A percentile compares a stretch with the other conserved stretches of the same genome.
Conservation (phyloP, 108 stramenopile genomes). For the Epithemia pelagica region DNA sequence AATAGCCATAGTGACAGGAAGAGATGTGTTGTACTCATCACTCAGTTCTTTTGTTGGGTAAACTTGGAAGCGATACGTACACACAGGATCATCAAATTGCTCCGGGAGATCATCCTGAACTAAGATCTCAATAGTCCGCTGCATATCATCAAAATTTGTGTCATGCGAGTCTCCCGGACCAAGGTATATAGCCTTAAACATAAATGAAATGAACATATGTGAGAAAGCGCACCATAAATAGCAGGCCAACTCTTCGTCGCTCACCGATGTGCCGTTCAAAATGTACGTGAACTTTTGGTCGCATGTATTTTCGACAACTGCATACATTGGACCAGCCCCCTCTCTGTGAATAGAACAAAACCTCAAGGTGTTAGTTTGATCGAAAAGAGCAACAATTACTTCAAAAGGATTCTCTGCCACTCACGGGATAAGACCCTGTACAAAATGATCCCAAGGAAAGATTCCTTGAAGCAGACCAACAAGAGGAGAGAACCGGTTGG, state of each 20-base stretch:
- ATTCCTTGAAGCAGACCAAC: conserved; percentile 3
- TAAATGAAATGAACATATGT: too few species aligned
- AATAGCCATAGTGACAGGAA: too few species aligned
- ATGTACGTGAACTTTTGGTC: conserved; percentile 34
- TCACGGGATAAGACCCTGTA: conserved; percentile 3
- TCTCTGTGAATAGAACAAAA: not conserved
- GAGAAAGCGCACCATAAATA: too few species aligned
- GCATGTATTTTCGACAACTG: conserved; percentile 13
- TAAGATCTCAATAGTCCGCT: not conserved
- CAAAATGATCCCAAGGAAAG: conserved; percentile 8
- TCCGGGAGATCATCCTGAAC: too few species aligned
- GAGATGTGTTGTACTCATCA: too few species aligned
- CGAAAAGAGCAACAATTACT: too few species aligned
- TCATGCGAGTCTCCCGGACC: conserved; percentile 1
- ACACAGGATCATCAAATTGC: too few species aligned
- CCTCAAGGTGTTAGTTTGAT: too few species aligned
- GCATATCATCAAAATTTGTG: not conserved
- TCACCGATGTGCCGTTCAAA: conserved; percentile 25
- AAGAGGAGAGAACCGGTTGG: not conserved
- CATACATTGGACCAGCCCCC: conserved; percentile 5
- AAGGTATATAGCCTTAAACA: not conserved
- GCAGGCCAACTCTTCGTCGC: too few species aligned
- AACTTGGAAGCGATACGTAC: not conserved
- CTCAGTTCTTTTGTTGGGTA: not conserved
- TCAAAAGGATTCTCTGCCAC: too few species aligned